phyloP scores from a whole-genome alignment of 306 rosid species.

The Arachis stenosperma region DNA sequence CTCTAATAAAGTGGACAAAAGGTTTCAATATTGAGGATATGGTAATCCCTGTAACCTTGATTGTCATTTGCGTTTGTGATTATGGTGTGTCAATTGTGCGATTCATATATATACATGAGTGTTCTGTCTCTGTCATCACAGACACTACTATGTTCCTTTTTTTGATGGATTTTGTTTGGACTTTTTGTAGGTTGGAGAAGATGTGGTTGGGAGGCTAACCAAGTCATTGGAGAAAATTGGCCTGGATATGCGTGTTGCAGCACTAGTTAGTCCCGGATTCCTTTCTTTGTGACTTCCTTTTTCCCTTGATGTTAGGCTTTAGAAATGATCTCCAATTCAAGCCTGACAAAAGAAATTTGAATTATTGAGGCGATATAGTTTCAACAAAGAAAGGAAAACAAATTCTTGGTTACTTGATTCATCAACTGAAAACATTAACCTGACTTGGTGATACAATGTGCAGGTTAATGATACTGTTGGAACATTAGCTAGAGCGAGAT shows the following conservation, averaged over 20 bases:
- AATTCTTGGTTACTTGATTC: constrained; percentile 14
- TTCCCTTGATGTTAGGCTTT: background rate
- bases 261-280: constrained; percentile 63
- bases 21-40: constrained; percentile 83
- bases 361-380: background rate
- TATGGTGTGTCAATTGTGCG: background rate
- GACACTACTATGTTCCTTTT: constrained; percentile 1
- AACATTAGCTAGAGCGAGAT: constrained; percentile 90
- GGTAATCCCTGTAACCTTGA: constrained; percentile 50
- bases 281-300: constrained; percentile 18
- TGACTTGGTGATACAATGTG: constrained; percentile 42
- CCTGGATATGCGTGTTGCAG: constrained; percentile 89
- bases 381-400: background rate
- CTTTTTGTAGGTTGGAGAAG: constrained; percentile 84
- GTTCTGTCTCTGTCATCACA: constrained; percentile 26
- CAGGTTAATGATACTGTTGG: constrained; percentile 98
- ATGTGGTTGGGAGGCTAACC: constrained; percentile 80
- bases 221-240: constrained; percentile 78
- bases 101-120: constrained; percentile 18
- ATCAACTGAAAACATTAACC: constrained; percentile 24
- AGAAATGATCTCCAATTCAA: constrained; percentile 24
- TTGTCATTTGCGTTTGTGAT: constrained; percentile 32
- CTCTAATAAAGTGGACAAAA: constrained; percentile 92
- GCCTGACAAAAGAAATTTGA: constrained; percentile 19
- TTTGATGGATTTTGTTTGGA: constrained; percentile 33